Conservation (phyloP, 441 rosid species). For the Macaranga tanarius region DNA sequence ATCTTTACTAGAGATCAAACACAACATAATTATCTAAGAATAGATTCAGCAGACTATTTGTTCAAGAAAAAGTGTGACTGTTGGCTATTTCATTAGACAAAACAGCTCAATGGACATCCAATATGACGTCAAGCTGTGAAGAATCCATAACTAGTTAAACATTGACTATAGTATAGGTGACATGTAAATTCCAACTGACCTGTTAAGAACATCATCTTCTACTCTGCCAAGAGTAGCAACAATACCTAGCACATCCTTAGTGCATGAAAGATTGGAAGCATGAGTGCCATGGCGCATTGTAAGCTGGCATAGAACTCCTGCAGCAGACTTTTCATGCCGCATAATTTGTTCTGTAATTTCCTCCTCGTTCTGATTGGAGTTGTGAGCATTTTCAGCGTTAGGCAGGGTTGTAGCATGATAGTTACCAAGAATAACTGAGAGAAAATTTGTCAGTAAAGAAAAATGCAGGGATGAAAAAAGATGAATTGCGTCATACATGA, state of each 20-base stretch:
- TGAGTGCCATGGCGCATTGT: slow-evolving; percentile 42
- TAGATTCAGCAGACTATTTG: not conserved
- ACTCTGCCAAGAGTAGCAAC: slow-evolving; percentile 83
- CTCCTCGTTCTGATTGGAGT: slow-evolving; percentile 45
- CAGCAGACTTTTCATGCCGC: slow-evolving; percentile 58
- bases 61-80: not conserved
- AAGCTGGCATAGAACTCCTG: slow-evolving; percentile 57
- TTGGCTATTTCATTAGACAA: not conserved
- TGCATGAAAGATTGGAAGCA: slow-evolving; percentile 38
- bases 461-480: not conserved
- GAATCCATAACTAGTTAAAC: slow-evolving; percentile 2
- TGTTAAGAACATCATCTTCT: slow-evolving; percentile 69
- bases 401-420: slow-evolving; percentile 43
- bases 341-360: slow-evolving; percentile 57
- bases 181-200: slow-evolving; percentile 45
- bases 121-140: not conserved
- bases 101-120: not conserved
- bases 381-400: slow-evolving; percentile 29
- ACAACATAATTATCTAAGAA: not conserved
- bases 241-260: slow-evolving; percentile 62
- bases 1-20: not conserved
- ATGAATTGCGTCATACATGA: slow-evolving; percentile 5
- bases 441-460: slow-evolving; percentile 13
- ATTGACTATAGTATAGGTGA: slow-evolving; percentile 4
- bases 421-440: slow-evolving; percentile 62